phyloP scores from a whole-genome alignment of 345 rosid genomes.

The Jatropha curcas region DNA sequence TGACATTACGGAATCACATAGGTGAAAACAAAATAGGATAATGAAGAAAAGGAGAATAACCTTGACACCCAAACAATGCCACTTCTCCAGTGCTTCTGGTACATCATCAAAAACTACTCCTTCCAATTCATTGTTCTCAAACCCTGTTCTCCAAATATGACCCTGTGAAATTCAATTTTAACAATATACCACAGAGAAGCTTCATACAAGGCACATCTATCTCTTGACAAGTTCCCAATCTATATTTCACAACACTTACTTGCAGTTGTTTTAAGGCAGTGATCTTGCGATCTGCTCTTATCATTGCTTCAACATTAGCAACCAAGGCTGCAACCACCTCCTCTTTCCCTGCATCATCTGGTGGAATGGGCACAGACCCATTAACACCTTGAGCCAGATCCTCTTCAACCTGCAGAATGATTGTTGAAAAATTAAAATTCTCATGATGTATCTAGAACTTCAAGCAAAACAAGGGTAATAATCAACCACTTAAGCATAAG shows the following conservation, averaged over 20 bases:
- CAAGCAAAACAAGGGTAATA: neutral
- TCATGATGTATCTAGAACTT: neutral
- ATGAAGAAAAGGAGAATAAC: slow-evolving; percentile 31
- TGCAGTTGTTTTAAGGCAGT: slow-evolving; percentile 94
- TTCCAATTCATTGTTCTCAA: slow-evolving; percentile 63
- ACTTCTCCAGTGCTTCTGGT: slow-evolving; percentile 76
- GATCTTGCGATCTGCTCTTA: slow-evolving; percentile 90
- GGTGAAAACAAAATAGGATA: neutral
- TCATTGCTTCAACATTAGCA: slow-evolving; percentile 87
- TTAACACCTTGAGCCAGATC: slow-evolving; percentile 71
- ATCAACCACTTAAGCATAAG: neutral
- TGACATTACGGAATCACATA: neutral
- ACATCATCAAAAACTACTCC: slow-evolving; percentile 86
- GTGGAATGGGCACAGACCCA: slow-evolving; percentile 71
- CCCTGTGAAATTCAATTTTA: slow-evolving; percentile 52
- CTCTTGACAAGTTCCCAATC: neutral
- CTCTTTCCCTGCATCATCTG: slow-evolving; percentile 71
- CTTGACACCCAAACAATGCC: slow-evolving; percentile 84
- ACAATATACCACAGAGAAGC: slow-evolving; percentile 8
- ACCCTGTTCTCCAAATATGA: slow-evolving; percentile 97
- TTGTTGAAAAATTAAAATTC: slow-evolving; percentile 3
- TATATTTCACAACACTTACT: slow-evolving; percentile 39
- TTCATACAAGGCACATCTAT: neutral
- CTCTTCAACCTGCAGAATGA: slow-evolving; percentile 58
- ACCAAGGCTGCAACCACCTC: slow-evolving; percentile 80